Evolutionary conservation across 2,329 filamentous ascomycete genomes (phyloP).

Genomic region (Mariannaea sp.): DNA sequence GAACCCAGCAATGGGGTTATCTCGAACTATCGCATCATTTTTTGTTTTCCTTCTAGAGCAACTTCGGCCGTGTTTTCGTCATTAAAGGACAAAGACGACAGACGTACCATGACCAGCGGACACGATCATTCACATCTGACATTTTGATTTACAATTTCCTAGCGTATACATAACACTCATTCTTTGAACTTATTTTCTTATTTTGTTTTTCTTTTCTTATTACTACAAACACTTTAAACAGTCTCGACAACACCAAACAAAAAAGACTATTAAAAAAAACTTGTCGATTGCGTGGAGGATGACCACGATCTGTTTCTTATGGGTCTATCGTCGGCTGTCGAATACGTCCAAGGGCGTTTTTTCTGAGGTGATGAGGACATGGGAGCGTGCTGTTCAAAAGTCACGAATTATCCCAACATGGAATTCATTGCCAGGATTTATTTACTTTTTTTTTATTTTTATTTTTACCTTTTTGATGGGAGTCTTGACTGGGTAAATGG

Average conservation of each 20-base stretch:
- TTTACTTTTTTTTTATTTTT: too few relatives aligned
- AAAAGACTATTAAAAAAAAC: neutral
- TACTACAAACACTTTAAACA: neutral
- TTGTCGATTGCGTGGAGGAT: neutral
- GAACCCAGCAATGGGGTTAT: slow-evolving; percentile 11
- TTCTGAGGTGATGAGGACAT: neutral
- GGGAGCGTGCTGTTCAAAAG: neutral
- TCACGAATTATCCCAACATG: slow-evolving; percentile 1
- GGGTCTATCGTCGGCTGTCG: neutral
- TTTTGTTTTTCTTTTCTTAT: neutral
- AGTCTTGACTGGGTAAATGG: slow-evolving; percentile 4
- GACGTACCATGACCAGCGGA: slow-evolving; percentile 20
- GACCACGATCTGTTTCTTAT: neutral
- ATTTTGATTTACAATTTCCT: slow-evolving; percentile 18
- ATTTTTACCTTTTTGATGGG: too few relatives aligned
- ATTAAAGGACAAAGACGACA: slow-evolving; percentile 12
- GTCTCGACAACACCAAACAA: too few relatives aligned
- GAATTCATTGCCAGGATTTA: slow-evolving; percentile 1
- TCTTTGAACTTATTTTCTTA: slow-evolving; percentile 1
- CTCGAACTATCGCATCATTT: slow-evolving; percentile 18
- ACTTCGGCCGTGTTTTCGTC: slow-evolving; percentile 19
- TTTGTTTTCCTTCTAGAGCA: slow-evolving; percentile 11
- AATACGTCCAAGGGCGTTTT: neutral
- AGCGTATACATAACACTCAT: slow-evolving; percentile 3
- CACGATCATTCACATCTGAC: slow-evolving; percentile 20